These are phyloP conservation scores for Tremellales sp. DNA, from an alignment of 1,284 basidiomycete species.

Conservation along the genomic window DNA sequence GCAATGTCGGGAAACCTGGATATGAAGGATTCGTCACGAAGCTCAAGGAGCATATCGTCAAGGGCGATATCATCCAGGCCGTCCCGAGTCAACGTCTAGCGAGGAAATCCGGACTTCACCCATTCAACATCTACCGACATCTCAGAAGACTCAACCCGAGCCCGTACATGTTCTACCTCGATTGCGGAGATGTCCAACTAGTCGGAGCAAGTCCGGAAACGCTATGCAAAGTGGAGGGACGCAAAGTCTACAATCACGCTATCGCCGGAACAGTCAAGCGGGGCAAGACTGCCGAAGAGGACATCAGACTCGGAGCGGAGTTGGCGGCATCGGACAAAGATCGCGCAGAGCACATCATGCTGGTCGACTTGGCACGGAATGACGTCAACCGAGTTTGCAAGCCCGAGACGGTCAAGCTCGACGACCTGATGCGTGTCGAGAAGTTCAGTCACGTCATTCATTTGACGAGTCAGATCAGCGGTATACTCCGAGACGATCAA, in stretches of 20 bases:
- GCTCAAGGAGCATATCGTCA: slow-evolving; percentile 89
- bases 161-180: slow-evolving; percentile 99
- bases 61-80: slow-evolving; percentile 98
- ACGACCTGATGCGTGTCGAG: slow-evolving; percentile 89
- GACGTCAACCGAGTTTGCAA: slow-evolving; percentile 98
- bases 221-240: slow-evolving; percentile 88
- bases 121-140: slow-evolving; percentile 94
- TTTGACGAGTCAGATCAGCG: slow-evolving; percentile 91
- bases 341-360: slow-evolving; percentile 97
- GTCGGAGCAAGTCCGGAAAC: slow-evolving; percentile 98
- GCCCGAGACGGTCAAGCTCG: slow-evolving; percentile 91
- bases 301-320: slow-evolving; percentile 68
- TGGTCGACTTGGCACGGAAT: slow-evolving; percentile 97
- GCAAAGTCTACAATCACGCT: slow-evolving; percentile 94
- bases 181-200: slow-evolving; percentile 86
- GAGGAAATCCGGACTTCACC: slow-evolving; percentile 81
- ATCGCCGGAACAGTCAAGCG: slow-evolving; percentile 93
- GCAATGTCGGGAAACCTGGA: slow-evolving; percentile 90
- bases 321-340: slow-evolving; percentile 87
- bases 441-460: slow-evolving; percentile 99
- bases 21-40: slow-evolving; percentile 90
- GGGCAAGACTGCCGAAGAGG: slow-evolving; percentile 88
- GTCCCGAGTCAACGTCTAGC: slow-evolving; percentile 90
- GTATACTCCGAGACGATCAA: slow-evolving; percentile 73
- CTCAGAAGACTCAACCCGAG: slow-evolving; percentile 93